Evolutionary conservation across 345 rosid genomes (phyloP).

Genomic region (Anacardium occidentale): DNA sequence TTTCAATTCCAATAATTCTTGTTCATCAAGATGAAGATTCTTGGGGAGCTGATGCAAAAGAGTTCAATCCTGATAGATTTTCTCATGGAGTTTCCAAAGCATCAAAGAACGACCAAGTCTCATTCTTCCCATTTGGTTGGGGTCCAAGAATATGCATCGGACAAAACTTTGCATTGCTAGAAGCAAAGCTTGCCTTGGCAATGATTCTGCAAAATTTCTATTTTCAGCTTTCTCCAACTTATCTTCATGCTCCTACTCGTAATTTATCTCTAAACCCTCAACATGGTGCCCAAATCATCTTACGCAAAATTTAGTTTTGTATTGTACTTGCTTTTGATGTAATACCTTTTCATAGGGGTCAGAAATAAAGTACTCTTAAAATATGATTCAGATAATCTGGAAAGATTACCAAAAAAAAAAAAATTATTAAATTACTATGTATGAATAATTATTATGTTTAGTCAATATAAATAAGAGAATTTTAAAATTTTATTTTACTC

Average conservation of each 20-base stretch:
- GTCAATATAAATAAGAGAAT: too few relatives aligned
- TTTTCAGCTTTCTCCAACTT: slow-evolving; percentile 55
- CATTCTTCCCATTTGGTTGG: slow-evolving; percentile 53
- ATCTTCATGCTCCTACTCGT: slow-evolving; percentile 49
- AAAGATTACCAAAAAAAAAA: too few relatives aligned
- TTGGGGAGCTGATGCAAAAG: slow-evolving; percentile 61
- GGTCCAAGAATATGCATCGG: slow-evolving; percentile 72
- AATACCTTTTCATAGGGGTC: too few relatives aligned
- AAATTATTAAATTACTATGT: too few relatives aligned
- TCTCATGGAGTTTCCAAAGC: slow-evolving; percentile 54
- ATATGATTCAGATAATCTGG: too few relatives aligned
- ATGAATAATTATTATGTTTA: too few relatives aligned
- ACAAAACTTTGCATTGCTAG: slow-evolving; percentile 57
- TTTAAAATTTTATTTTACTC: too few relatives aligned
- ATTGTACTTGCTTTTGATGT: too few relatives aligned
- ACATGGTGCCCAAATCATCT: slow-evolving; percentile 44
- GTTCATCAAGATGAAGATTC: slow-evolving; percentile 44
- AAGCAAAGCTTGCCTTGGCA: slow-evolving; percentile 51
- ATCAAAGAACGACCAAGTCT: slow-evolving; percentile 37
- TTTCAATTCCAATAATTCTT: slow-evolving; percentile 25
- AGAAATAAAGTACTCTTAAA: too few relatives aligned
- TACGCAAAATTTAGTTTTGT: slow-evolving; percentile 25
- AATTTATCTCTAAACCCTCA: slow-evolving; percentile 41
- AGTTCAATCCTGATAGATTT: slow-evolving; percentile 61
- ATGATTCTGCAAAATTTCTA: slow-evolving; percentile 49